phyloP scores from a whole-genome alignment of 1,139 yeast genomes.

The Wickerhamomyces sp. region DNA sequence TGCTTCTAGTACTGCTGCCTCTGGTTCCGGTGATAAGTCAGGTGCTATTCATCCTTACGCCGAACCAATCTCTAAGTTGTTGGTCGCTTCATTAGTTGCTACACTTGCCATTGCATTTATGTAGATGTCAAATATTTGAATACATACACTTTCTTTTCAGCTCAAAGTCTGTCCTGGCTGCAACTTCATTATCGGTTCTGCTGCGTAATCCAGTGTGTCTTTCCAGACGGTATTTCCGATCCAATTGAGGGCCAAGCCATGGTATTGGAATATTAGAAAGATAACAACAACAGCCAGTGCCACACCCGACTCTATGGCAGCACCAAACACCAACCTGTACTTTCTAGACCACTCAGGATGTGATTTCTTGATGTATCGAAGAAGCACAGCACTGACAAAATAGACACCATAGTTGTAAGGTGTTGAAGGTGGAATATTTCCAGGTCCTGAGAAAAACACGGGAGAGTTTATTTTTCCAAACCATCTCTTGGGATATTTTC shows the following conservation, averaged over 20 bases:
- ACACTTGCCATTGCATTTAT: neutral
- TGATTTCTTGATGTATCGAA: constrained; percentile 20
- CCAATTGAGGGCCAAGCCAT: constrained; percentile 40
- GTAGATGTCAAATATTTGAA: neutral
- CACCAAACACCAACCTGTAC: constrained; percentile 34
- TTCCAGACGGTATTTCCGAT: constrained; percentile 44
- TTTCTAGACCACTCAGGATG: constrained; percentile 35
- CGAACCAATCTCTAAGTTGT: constrained; percentile 1
- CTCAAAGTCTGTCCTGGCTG: constrained; percentile 32
- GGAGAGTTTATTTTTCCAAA: constrained; percentile 28
- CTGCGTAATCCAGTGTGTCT: constrained; percentile 24
- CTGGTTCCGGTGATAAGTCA: constrained; percentile 4
- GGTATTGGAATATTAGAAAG: constrained; percentile 44
- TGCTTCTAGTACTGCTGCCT: constrained; percentile 7
- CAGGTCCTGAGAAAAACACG: constrained; percentile 32
- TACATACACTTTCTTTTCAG: constrained; percentile 7
- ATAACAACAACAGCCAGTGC: constrained; percentile 44
- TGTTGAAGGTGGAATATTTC: constrained; percentile 35
- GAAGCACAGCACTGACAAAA: constrained; percentile 39
- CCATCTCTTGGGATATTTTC: constrained; percentile 31
- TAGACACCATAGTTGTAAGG: constrained; percentile 44
- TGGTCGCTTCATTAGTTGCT: neutral
- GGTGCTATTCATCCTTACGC: neutral
- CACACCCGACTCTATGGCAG: constrained; percentile 53
- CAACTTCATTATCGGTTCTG: constrained; percentile 25